Evolutionary conservation across 306 rosid species (phyloP).

Genomic region (Corylus americana): DNA sequence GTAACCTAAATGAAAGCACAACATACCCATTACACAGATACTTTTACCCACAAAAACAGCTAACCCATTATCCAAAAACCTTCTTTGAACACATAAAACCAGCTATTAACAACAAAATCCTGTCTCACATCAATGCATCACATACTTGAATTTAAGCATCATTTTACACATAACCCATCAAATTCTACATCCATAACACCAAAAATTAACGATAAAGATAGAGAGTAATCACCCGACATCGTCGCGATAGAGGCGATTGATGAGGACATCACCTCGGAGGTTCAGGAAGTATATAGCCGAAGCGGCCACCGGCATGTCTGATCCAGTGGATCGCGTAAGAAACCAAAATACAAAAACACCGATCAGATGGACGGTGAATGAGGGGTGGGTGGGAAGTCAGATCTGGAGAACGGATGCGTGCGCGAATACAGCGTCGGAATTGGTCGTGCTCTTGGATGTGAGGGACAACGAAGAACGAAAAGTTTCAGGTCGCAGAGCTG

Average conservation of each 20-base stretch:
- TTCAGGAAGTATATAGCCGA: conserved; percentile 85
- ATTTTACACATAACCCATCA: neutral
- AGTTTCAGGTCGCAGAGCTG: too few species aligned
- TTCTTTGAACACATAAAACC: conserved; percentile 9
- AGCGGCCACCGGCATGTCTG: conserved; percentile 94
- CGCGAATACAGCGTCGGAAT: neutral
- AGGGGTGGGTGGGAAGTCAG: conserved; percentile 22
- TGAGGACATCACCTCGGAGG: conserved; percentile 96
- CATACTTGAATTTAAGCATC: neutral
- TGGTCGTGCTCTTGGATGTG: neutral
- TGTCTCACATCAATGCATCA: neutral
- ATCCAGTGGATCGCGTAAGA: conserved; percentile 53
- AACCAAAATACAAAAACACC: conserved; percentile 16
- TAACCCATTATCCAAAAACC: neutral
- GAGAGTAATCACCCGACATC: conserved; percentile 74
- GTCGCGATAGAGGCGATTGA: conserved; percentile 95
- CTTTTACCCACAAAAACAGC: neutral
- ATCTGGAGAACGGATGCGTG: conserved; percentile 14
- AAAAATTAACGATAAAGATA: neutral
- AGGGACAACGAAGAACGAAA: neutral
- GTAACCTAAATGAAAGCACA: neutral
- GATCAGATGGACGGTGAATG: neutral
- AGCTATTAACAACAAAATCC: neutral
- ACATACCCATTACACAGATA: neutral
- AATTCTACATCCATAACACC: neutral